phyloP scores from a whole-genome alignment of 202 grass and related monocot genomes.

The Hordeum pubiflorum region DNA sequence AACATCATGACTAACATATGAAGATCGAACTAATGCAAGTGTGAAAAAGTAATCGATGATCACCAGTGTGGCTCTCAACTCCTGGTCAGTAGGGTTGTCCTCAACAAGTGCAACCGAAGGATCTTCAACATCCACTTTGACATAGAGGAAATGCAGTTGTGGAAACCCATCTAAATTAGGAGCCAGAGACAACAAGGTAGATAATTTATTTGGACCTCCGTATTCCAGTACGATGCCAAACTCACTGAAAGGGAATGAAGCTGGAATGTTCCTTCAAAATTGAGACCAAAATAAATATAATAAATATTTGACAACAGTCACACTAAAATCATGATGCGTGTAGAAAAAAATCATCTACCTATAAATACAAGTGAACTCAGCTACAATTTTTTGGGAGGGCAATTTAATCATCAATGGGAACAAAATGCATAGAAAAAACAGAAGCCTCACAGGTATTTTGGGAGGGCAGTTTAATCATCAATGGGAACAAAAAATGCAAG shows the following conservation, averaged over 20 bases:
- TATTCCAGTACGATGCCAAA: conserved; percentile 67
- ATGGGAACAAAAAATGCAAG: not conserved
- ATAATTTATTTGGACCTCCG: conserved; percentile 56
- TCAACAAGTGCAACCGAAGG: conserved; percentile 35
- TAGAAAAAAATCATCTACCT: not conserved
- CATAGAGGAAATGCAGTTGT: conserved; percentile 65
- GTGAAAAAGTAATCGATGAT: conserved; percentile 6
- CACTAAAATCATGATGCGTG: conserved; percentile 10
- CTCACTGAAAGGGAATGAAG: conserved; percentile 54
- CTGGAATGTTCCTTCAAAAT: conserved; percentile 47
- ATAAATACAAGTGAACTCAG: not conserved
- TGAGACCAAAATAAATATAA: conserved; percentile 9
- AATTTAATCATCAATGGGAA: not conserved
- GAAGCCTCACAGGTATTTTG: not conserved
- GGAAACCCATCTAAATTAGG: conserved; percentile 52
- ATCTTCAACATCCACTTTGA: conserved; percentile 34
- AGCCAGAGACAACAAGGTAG: conserved; percentile 47
- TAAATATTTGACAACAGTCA: conserved; percentile 11
- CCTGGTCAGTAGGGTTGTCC: conserved; percentile 27
- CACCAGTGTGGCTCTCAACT: conserved; percentile 41
- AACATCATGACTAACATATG: conserved; percentile 5
- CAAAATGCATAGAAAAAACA: not conserved
- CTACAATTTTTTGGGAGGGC: not conserved
- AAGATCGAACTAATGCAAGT: conserved; percentile 12
- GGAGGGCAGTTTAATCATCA: not conserved